A percentile compares a stretch with the other conserved stretches of the same genome.
Evolutionary conservation across 1,139 yeast genomes (phyloP).

Genomic region (Kodamaea sp.): DNA sequence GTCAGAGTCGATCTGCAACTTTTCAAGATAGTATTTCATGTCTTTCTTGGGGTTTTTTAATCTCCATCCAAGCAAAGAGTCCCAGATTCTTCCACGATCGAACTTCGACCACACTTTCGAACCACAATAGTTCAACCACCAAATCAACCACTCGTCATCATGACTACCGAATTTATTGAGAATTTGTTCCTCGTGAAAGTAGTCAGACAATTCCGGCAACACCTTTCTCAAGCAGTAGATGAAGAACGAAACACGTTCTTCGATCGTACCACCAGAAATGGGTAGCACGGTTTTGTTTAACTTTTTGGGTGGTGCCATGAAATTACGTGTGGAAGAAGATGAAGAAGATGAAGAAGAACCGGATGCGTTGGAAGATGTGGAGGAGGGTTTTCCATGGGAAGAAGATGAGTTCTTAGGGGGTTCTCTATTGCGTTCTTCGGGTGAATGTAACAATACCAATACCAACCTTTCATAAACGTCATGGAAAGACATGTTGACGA

Average conservation of each 20-base stretch:
- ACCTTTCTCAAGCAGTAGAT: slow-evolving; percentile 62
- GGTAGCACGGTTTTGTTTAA: slow-evolving; percentile 45
- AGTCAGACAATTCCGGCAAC: slow-evolving; percentile 76
- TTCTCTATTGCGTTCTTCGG: slow-evolving; percentile 37
- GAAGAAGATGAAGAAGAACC: slow-evolving; percentile 3
- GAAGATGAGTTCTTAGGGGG: slow-evolving; percentile 1
- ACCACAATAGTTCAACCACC: slow-evolving; percentile 97
- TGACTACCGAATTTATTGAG: slow-evolving; percentile 59
- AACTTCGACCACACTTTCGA: slow-evolving; percentile 79
- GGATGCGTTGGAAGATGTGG: slow-evolving; percentile 2
- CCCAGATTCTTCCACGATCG: slow-evolving; percentile 92
- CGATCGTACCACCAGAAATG: slow-evolving; percentile 65
- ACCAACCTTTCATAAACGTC: slow-evolving; percentile 77
- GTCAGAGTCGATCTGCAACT: slow-evolving; percentile 26
- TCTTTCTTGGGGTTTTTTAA: slow-evolving; percentile 39
- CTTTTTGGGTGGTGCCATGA: slow-evolving; percentile 14
- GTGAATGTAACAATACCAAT: slow-evolving; percentile 73
- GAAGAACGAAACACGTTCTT: slow-evolving; percentile 73
- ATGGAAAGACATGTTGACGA: slow-evolving; percentile 51
- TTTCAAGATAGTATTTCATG: slow-evolving; percentile 35
- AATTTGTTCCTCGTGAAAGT: slow-evolving; percentile 80
- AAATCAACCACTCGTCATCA: slow-evolving; percentile 87
- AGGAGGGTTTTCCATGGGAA: neutral
- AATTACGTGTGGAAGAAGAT: slow-evolving; percentile 6
- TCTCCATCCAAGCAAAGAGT: slow-evolving; percentile 79